Evolutionary conservation across 306 rosid genomes (phyloP).

Genomic region (Hippophae rhamnoides): DNA sequence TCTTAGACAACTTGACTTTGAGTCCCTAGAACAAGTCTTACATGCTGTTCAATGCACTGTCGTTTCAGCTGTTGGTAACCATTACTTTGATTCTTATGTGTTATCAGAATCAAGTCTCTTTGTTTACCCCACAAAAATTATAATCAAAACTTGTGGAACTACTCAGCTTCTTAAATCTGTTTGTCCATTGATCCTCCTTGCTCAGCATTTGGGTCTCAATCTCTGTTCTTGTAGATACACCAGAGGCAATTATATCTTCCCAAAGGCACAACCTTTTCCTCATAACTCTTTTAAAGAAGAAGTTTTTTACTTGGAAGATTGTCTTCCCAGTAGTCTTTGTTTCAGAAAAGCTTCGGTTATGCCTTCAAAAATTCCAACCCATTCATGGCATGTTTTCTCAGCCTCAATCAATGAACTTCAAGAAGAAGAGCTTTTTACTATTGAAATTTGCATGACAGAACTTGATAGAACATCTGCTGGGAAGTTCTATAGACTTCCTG

Average conservation of each 20-base stretch:
- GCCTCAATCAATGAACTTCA: constrained; percentile 34
- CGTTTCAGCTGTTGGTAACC: constrained; percentile 85
- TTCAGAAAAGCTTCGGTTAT: constrained; percentile 67
- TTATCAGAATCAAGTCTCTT: constrained; percentile 94
- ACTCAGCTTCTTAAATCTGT: constrained; percentile 94
- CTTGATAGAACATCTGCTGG: constrained; percentile 62
- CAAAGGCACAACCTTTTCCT: constrained; percentile 72
- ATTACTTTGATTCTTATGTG: constrained; percentile 75
- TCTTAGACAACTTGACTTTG: constrained; percentile 50
- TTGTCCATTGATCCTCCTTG: constrained; percentile 55
- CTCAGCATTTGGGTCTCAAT: constrained; percentile 34
- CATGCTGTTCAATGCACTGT: constrained; percentile 83
- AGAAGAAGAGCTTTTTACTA: constrained; percentile 35
- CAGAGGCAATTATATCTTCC: constrained; percentile 79
- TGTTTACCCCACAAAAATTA: constrained; percentile 84
- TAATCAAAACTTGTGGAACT: constrained; percentile 95
- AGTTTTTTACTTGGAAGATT: constrained; percentile 46
- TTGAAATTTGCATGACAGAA: constrained; percentile 94
- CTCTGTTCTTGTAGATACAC: constrained; percentile 65
- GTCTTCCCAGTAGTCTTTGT: constrained; percentile 43
- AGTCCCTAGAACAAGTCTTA: constrained; percentile 48
- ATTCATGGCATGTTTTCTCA: constrained; percentile 85
- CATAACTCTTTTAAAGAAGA: constrained; percentile 79
- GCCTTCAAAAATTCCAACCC: constrained; percentile 61
- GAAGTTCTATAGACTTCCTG: constrained; percentile 49